These are phyloP conservation scores for Lodderomyces metapsilosis DNA, from an alignment of 1,139 yeast species.

Conservation along the genomic window DNA sequence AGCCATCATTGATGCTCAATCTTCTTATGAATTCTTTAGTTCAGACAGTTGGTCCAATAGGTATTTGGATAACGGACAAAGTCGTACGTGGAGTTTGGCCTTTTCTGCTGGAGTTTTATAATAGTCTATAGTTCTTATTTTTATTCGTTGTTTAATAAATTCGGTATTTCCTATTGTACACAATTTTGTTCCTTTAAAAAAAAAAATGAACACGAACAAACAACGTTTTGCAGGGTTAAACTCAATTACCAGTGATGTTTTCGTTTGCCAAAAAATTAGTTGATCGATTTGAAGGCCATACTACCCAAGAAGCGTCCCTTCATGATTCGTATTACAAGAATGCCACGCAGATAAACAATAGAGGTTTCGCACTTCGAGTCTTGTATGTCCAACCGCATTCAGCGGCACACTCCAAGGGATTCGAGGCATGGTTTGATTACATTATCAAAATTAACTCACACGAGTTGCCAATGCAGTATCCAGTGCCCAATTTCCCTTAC, in stretches of 20 bases:
- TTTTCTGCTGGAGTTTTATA: conserved; percentile 52
- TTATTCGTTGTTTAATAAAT: not conserved
- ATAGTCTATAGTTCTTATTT: not conserved
- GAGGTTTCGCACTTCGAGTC: conserved; percentile 45
- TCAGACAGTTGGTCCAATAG: conserved; percentile 18
- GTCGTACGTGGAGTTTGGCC: conserved; percentile 86
- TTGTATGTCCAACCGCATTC: conserved; percentile 43
- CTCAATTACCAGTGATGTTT: conserved; percentile 63
- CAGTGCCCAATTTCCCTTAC: conserved; percentile 31
- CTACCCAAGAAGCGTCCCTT: conserved; percentile 23
- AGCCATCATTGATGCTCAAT: conserved; percentile 69
- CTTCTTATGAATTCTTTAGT: conserved; percentile 69
- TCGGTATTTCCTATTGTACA: not conserved
- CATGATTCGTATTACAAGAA: conserved; percentile 54
- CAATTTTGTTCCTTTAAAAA: not conserved
- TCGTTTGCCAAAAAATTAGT: conserved; percentile 86
- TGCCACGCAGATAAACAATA: conserved; percentile 39
- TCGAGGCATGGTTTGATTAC: conserved; percentile 87
- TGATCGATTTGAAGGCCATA: conserved; percentile 62
- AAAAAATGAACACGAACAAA: not conserved
- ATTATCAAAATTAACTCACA: conserved; percentile 76
- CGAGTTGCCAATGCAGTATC: conserved; percentile 55
- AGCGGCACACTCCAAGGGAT: conserved; percentile 33
- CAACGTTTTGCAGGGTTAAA: too few relatives aligned
- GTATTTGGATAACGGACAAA: conserved; percentile 84